phyloP scores from a whole-genome alignment of 768 basidiomycete genomes.

The Macrocybe gigantea region DNA sequence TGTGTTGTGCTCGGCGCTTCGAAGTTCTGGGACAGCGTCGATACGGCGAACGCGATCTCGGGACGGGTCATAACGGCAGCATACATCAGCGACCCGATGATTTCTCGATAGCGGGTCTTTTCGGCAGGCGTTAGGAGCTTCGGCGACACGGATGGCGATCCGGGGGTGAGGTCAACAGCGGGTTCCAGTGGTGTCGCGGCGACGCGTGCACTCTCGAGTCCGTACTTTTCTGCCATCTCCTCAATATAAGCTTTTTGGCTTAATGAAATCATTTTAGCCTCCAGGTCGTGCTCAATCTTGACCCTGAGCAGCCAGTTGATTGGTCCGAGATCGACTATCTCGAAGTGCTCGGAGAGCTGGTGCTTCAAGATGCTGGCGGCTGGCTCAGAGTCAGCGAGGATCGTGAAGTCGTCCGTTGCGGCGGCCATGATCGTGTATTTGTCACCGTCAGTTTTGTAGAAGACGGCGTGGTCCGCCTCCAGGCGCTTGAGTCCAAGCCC shows the following conservation, averaged over 20 bases:
- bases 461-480: constrained; percentile 14
- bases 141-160: background rate
- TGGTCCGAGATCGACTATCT: constrained; percentile 20
- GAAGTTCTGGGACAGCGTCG: constrained; percentile 6
- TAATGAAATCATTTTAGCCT: constrained; percentile 16
- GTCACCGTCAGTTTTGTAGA: background rate
- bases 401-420: too few relatives aligned
- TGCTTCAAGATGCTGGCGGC: too few relatives aligned
- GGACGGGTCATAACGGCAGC: constrained; percentile 3
- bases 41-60: constrained; percentile 8
- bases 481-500: constrained; percentile 11
- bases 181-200: constrained; percentile 4
- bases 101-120: constrained; percentile 1
- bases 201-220: background rate
- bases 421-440: too few relatives aligned
- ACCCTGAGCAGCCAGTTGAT: constrained; percentile 17
- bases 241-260: constrained; percentile 18
- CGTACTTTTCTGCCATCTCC: constrained; percentile 4
- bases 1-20: constrained; percentile 14
- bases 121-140: constrained; percentile 1
- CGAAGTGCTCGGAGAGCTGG: constrained; percentile 10
- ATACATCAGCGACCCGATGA: constrained; percentile 7
- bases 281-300: constrained; percentile 12
- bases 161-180: background rate
- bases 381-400: too few relatives aligned